Base-by-base conservation (phyloP, 129 eudicot genomes). In the Gnaphalium uliginosum region DNA sequence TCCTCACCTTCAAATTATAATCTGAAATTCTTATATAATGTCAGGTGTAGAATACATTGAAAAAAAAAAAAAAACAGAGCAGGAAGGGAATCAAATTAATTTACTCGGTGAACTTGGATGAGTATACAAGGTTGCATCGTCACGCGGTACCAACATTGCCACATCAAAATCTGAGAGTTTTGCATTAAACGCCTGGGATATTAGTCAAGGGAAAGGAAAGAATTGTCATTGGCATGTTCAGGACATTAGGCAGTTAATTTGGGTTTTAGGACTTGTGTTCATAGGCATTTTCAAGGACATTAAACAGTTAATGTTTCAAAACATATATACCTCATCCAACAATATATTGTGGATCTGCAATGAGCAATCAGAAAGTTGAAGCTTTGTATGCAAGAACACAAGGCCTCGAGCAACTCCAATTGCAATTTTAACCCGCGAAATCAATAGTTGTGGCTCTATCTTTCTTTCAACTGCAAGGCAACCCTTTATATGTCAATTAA, bases 361-460 rank as follows among this genome's bases (percentile, higher is more conserved):
- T 27, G 72, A 30, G 35, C 64, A 13, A 30, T 75, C 51, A 6
- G 64, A 51, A 22, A 75, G 79, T 75, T 75, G 72, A 19, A 64
- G 72, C 33, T 75, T 22, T 19, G 71, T 64, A 30, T 19, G 72
- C 81, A 78, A 60, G 76, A 59, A 78, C 60, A 32, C 76, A 60
- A 78, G 81, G 56, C 81, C 76, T 46, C 76, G 76, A 69, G 63
- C 81, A 58, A 69, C 35, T 70, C 81, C 81, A 25, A 68, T 32
- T 24, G 75, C 69, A 27, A 78, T 78, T 48, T 69, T 78, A 27
- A 78, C 51, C 26, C 81, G 61, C 41, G 71, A 68, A 59, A 59
- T 5, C 41, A 70, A 29, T 10, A 15, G 46, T 62, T 68, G 76
- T 18, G 24, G 33, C 32, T 69, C 76, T n/a, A 62, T 51, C 26